Evolutionary conservation across 2,329 filamentous ascomycete species (phyloP), one percentile per base, ranked within the genome.

Genomic region (Leptodontidium sp.): DNA sequence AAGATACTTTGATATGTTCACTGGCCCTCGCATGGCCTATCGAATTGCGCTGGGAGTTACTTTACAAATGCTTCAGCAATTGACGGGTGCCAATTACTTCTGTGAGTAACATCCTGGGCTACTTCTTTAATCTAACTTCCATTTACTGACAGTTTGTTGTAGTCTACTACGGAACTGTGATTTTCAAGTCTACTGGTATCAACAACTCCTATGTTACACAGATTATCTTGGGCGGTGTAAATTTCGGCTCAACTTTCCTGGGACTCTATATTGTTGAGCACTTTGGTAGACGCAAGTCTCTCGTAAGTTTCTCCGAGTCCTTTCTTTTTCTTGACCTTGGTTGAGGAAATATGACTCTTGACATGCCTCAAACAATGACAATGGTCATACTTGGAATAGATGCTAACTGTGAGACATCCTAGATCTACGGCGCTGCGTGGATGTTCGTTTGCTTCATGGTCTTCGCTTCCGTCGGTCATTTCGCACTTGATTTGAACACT

Each of bases 191-290:
- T 29, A 67, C 67, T 26, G 65, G 72, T 11, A 70, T 74, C 12
- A 80, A 94, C 77, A 87, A 93, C 81, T 86, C 85, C 65, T 92
- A 90, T 74, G 81, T 89, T 61, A 91, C 88, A 0, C 88, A 90
- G 75, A 88, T 91, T 74, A 90, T 91, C 68, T 83, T 91, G 11
- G 85, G 85, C 11, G 87, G 84, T 0, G 90, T 93, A 73, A 92
- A 92, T 74, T 88, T 91, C 3, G 83, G 82, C 63, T 88, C 86
- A 76, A 92, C 90, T 1, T 86, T 92, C 70, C 84, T 82, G 32
- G 90, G 89, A 58, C 82, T 92, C 43, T 91, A 86, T 70, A 81
- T 92, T 35, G 87, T 92, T 9, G 87, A 91, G 76, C 85, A 88
- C 67, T 87, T 87, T 55, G 90, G 90, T 53, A 86, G 90, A 38